Conservation (phyloP, 2,329 filamentous ascomycete genomes). For the Dothidotthia symphoricarpi region DNA sequence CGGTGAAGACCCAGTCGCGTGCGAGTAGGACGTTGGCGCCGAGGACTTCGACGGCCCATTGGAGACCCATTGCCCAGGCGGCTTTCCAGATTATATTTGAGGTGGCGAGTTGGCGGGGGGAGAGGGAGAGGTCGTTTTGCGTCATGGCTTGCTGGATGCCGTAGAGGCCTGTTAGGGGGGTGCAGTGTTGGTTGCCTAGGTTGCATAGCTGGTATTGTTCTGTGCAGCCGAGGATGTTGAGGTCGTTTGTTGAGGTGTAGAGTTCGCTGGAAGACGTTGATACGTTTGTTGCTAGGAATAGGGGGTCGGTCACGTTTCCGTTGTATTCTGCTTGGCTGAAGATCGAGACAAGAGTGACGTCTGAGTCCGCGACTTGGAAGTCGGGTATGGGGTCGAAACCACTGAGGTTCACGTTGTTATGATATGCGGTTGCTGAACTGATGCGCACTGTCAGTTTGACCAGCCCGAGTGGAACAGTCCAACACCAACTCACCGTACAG, state of each 20-base stretch:
- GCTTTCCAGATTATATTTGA: constrained; percentile 18
- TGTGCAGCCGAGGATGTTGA: constrained; percentile 18
- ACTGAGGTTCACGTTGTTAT: constrained; percentile 12
- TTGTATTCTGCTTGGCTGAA: constrained; percentile 17
- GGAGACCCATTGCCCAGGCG: constrained; percentile 17
- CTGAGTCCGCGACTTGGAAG: constrained; percentile 14
- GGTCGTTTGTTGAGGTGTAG: constrained; percentile 7
- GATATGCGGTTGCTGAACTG: constrained; percentile 11
- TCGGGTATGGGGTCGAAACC: constrained; percentile 19
- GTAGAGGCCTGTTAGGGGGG: constrained; percentile 17
- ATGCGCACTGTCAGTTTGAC: no score
- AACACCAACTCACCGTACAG: constrained; percentile 15
- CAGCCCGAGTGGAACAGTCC: no score
- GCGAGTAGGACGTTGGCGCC: constrained; percentile 15
- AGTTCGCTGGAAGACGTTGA: constrained; percentile 6
- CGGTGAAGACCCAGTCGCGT: constrained; percentile 17
- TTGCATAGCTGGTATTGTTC: constrained; percentile 27
- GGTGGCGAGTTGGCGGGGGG: constrained; percentile 8
- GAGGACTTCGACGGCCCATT: constrained; percentile 17
- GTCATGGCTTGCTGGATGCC: constrained; percentile 8
- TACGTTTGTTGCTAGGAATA: constrained; percentile 9
- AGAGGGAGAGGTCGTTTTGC: constrained; percentile 8
- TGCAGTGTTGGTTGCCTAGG: constrained; percentile 8
- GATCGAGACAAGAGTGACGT: constrained; percentile 19
- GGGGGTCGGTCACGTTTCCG: constrained; percentile 9